phyloP scores from a whole-genome alignment of 108 stramenopile genomes.

The Cyclotella baltica region DNA sequence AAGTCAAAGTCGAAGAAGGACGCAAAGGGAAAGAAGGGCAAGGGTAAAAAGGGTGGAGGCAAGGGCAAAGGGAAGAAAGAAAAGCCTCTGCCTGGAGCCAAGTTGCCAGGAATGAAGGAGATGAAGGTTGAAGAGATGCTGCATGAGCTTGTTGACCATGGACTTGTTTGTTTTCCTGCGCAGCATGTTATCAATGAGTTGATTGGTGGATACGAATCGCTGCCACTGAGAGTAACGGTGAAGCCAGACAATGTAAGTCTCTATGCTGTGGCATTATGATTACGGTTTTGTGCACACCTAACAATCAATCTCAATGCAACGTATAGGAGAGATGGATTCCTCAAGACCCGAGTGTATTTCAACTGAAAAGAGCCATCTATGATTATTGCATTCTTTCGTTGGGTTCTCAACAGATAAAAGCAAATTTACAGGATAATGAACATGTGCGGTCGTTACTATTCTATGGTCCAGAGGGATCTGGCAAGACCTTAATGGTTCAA shows the following conservation, averaged over 20 bases:
- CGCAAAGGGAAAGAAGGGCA: constrained; percentile 55
- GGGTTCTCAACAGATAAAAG: constrained; percentile 56
- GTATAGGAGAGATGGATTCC: constrained; percentile 64
- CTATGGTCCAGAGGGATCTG: constrained; percentile 79
- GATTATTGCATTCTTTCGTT: constrained; percentile 80
- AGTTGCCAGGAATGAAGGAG: constrained; percentile 65
- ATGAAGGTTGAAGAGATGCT: constrained; percentile 79
- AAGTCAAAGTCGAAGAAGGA: constrained; percentile 60
- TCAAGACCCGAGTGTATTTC: constrained; percentile 73
- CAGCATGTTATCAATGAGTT: constrained; percentile 45
- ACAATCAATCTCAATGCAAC: background rate
- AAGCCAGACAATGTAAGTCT: constrained; percentile 44
- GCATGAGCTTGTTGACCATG: constrained; percentile 60
- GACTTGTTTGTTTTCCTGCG: constrained; percentile 51
- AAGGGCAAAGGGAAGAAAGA: constrained; percentile 69
- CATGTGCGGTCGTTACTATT: constrained; percentile 71
- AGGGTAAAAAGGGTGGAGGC: constrained; percentile 56
- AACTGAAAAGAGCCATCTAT: constrained; percentile 71
- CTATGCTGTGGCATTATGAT: background rate
- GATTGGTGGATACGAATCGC: constrained; percentile 58
- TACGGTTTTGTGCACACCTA: background rate
- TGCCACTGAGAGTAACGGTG: constrained; percentile 31
- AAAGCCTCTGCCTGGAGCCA: constrained; percentile 82
- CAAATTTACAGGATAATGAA: constrained; percentile 36
- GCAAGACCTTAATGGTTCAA: constrained; percentile 83